A percentile compares a stretch with the other conserved stretches of the same genome.
These are phyloP conservation scores for Acer campestre DNA, from an alignment of 345 rosid species.

Conservation along the genomic window DNA sequence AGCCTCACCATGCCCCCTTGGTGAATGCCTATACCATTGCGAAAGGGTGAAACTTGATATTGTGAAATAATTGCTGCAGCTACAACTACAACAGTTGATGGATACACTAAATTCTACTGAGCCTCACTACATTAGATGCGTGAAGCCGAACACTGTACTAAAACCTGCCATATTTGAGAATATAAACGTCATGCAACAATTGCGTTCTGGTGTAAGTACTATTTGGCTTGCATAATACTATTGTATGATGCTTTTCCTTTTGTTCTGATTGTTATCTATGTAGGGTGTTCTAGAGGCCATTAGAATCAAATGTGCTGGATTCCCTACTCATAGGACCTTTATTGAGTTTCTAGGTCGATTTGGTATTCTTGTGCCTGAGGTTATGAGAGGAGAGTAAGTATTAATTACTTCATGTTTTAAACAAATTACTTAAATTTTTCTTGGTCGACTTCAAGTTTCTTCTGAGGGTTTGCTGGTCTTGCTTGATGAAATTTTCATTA, in stretches of 20 bases:
- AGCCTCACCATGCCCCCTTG: constrained; percentile 16
- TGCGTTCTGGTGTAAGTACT: constrained; percentile 87
- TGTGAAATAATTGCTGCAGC: constrained; percentile 58
- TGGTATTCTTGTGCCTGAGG: constrained; percentile 66
- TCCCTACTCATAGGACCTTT: constrained; percentile 72
- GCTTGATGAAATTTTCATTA: constrained; percentile 4
- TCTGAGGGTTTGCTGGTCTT: constrained; percentile 11
- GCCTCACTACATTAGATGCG: constrained; percentile 93
- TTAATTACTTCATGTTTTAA: constrained; percentile 19
- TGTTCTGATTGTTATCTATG: constrained; percentile 28
- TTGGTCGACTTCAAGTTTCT: constrained; percentile 27
- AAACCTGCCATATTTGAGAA: constrained; percentile 69
- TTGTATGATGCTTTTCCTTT: constrained; percentile 18
- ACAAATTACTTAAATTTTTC: constrained; percentile 5
- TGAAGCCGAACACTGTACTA: constrained; percentile 75
- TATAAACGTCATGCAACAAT: constrained; percentile 67
- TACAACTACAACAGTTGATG: constrained; percentile 90
- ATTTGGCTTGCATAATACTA: constrained; percentile 11
- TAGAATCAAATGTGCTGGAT: constrained; percentile 87
- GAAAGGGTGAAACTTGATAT: constrained; percentile 23
- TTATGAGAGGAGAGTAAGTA: constrained; percentile 59
- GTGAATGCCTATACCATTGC: not conserved
- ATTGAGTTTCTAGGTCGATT: constrained; percentile 66
- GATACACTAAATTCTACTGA: constrained; percentile 82
- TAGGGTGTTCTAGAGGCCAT: constrained; percentile 98